Base-by-base conservation (phyloP, 495 filamentous ascomycete genomes). In the Pyrenula aspistea region DNA sequence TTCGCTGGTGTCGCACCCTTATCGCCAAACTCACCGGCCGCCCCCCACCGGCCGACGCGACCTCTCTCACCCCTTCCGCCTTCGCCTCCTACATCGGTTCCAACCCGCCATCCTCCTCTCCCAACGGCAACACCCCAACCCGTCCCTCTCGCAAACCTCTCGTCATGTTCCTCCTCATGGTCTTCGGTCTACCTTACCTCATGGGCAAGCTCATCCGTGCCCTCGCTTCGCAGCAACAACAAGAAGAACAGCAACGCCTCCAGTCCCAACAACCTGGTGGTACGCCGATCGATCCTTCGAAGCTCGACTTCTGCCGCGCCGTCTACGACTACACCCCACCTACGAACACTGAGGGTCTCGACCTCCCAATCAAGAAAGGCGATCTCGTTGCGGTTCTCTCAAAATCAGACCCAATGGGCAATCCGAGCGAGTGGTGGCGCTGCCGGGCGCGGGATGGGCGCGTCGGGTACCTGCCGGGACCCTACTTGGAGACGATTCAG, bases 351-450 rank as follows among this genome's bases (percentile, higher is more conserved):
- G 74, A 79, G 24, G 90, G 91, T 19, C 79, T 96, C 53, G 94
- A 99, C 63, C 78, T 99, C 10, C 83, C 85, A 21, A 94, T 95
- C 24, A 91, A 87, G 74, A 96, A 95, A 74, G 92, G 92, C 53
- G 93, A 99, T 61, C 80, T 97, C 21, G 91, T 99, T 20, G 93
- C 93, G 42, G 91, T 99, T 3, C 77, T 99, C 53, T 85, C 85
- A 71, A 96, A 96, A 75, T 84, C 81, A 10, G 93, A 99, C 66
- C 92, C 93, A 1, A 79, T 90, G 69, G 94, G 94, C 52, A 88
- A 95, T 62, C 83, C 89, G 12, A 87, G 83, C 54, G 91, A 97
- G 66, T 99, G 93, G 93, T 99, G 93, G 93, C 83, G 86, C 57
- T 99, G 93, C 71, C 78, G 93, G 56, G 87, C 91, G n/a, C 77